phyloP scores from a whole-genome alignment of 2,329 filamentous ascomycete genomes.

The Fusarium odoratissimum region DNA sequence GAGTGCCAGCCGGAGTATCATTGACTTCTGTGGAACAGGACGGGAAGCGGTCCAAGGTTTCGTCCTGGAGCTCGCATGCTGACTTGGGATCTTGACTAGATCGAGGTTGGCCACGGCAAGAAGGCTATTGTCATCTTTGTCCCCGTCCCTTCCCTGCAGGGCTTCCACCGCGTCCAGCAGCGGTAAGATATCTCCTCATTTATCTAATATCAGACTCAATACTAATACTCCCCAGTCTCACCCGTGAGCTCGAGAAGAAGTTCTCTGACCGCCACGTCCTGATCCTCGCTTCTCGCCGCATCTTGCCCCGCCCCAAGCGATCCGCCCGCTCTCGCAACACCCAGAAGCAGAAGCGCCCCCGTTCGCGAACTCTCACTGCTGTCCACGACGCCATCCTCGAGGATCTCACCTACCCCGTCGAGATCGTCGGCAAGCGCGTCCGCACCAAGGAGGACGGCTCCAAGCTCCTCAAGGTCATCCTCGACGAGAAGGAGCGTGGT shows the following conservation, averaged over 20 bases:
- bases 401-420: constrained; percentile 99
- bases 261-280: constrained; percentile 99
- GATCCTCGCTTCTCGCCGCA: constrained; percentile 98
- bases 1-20: constrained; percentile 51
- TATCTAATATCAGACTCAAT: fast-evolving
- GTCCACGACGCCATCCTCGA: constrained; percentile 98
- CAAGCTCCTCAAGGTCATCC: constrained; percentile 98
- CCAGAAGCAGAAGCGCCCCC: constrained; percentile 98
- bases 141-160: constrained; percentile 96
- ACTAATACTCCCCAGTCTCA: constrained; percentile 74
- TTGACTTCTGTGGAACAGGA: constrained; percentile 71
- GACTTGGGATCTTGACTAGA: constrained; percentile 80
- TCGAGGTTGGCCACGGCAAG: constrained; percentile 99
- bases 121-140: constrained; percentile 99
- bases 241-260: constrained; percentile 99
- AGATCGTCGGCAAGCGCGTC: constrained; percentile 99
- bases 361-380: constrained; percentile 96
- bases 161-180: constrained; percentile 99
- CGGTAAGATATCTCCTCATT: constrained; percentile 73
- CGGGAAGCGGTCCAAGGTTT: constrained; percentile 80
- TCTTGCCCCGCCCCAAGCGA: constrained; percentile 98
- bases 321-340: constrained; percentile 95
- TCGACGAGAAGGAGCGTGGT: constrained; percentile 99
- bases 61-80: constrained; percentile 81
- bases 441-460: constrained; percentile 98